Percentiles rank a stretch among this genome's conserved stretches.
Conservation (phyloP, 2,329 filamentous ascomycete genomes). For the Ceratocystis ficicola region DNA sequence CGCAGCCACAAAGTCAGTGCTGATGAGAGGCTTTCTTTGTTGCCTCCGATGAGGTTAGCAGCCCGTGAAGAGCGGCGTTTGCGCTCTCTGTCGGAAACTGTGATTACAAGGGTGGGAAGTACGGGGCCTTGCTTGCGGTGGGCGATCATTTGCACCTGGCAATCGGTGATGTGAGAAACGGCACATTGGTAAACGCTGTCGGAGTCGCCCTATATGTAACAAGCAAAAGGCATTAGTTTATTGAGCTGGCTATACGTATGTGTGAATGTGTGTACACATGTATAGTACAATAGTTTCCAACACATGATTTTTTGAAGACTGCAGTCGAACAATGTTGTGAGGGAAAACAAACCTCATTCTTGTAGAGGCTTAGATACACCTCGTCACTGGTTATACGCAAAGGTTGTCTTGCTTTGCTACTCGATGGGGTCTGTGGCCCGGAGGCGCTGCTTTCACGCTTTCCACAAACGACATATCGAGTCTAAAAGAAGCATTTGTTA, state of each 20-base stretch:
- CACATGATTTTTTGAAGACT: too few species aligned
- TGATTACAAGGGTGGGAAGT: conserved; percentile 48
- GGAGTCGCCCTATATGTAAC: conserved; percentile 35
- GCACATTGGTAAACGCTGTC: conserved; percentile 45
- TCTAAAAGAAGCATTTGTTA: conserved; percentile 29
- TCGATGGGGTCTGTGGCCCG: conserved; percentile 29
- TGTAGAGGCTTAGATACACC: conserved; percentile 40
- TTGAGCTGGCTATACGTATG: neutral
- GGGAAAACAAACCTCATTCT: conserved; percentile 38
- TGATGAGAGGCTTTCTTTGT: conserved; percentile 34
- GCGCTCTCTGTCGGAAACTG: conserved; percentile 47
- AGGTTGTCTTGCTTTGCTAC: conserved; percentile 30
- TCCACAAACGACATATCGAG: conserved; percentile 49
- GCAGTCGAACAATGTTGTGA: neutral
- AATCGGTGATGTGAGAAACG: conserved; percentile 42
- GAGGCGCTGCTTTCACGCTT: conserved; percentile 20
- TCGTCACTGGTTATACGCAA: conserved; percentile 29
- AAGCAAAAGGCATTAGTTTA: conserved; percentile 3
- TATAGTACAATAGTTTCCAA: too few species aligned
- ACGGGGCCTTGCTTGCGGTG: conserved; percentile 51
- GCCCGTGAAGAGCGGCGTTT: conserved; percentile 54
- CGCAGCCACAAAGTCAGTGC: conserved; percentile 46
- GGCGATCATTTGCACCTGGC: conserved; percentile 45
- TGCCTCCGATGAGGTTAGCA: conserved; percentile 40
- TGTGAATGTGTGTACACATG: too few species aligned